These are phyloP conservation scores for Raphanus raphanistrum DNA, from an alignment of 345 rosid genomes.

Conservation along the genomic window DNA sequence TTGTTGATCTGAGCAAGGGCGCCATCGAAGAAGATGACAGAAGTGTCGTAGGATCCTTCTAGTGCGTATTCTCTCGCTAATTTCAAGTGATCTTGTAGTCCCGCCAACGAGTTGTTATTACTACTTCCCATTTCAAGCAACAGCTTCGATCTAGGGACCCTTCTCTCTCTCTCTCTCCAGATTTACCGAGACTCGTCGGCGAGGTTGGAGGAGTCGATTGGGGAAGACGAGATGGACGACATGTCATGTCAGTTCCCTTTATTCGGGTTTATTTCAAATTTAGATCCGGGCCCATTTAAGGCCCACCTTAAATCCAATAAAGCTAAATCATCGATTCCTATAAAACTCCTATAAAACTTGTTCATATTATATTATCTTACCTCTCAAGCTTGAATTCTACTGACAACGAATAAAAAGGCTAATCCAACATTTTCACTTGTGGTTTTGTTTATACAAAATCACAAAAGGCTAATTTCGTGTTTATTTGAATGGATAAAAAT, in stretches of 20 bases:
- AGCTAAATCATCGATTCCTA: slow-evolving; percentile 1
- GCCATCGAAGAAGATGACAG: slow-evolving; percentile 97
- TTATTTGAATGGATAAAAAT: no score
- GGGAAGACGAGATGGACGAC: slow-evolving; percentile 27
- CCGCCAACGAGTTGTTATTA: slow-evolving; percentile 61
- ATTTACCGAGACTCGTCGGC: slow-evolving; percentile 46
- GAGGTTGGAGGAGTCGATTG: slow-evolving; percentile 47
- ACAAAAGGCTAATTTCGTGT: no score
- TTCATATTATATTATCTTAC: no score
- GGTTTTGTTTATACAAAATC: no score
- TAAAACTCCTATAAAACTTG: no score
- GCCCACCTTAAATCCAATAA: slow-evolving; percentile 28
- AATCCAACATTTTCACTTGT: no score
- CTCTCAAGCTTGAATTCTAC: no score
- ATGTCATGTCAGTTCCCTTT: slow-evolving; percentile 25
- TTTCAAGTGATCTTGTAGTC: slow-evolving; percentile 95
- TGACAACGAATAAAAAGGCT: no score
- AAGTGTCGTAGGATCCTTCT: slow-evolving; percentile 92
- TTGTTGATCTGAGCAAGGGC: slow-evolving; percentile 99
- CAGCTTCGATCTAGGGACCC: background rate
- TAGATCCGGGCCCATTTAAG: slow-evolving; percentile 23
- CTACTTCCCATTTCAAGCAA: slow-evolving; percentile 37
- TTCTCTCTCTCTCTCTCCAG: background rate
- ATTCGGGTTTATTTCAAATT: slow-evolving; percentile 20
- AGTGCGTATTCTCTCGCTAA: slow-evolving; percentile 92